phyloP scores from a whole-genome alignment of 306 rosid genomes.

The Rosa lucieae region DNA sequence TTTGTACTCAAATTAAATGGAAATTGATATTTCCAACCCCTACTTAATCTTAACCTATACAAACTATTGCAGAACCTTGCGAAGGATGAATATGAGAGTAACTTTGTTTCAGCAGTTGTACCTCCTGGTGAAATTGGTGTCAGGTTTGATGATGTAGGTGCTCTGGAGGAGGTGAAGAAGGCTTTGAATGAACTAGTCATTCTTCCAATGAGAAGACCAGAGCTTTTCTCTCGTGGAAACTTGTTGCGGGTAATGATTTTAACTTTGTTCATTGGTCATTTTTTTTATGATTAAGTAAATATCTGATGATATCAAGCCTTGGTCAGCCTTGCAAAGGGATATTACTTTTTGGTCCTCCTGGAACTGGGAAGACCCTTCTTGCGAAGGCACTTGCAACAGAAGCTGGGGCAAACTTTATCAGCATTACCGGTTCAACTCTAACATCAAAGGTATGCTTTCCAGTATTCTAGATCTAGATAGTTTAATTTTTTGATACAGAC shows the following conservation, averaged over 20 bases:
- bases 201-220: constrained; percentile 98
- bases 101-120: constrained; percentile 88
- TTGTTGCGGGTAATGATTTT: constrained; percentile 73
- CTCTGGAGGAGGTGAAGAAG: constrained; percentile 90
- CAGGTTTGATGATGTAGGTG: constrained; percentile 93
- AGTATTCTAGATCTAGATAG: background rate
- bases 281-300: constrained; percentile 21
- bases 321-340: constrained; percentile 97
- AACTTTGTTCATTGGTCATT: constrained; percentile 17
- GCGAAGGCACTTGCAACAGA: constrained; percentile 99
- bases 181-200: constrained; percentile 90
- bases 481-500: background rate
- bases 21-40: constrained; percentile 7
- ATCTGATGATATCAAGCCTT: constrained; percentile 24
- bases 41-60: constrained; percentile 16
- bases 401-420: constrained; percentile 96
- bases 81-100: constrained; percentile 91
- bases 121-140: constrained; percentile 97
- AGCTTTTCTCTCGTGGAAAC: constrained; percentile 89
- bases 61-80: constrained; percentile 74
- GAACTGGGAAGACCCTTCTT: constrained; percentile 97
- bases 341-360: constrained; percentile 98
- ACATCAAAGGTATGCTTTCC: constrained; percentile 75
- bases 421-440: constrained; percentile 94
- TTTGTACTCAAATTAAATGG: background rate